Conservation (phyloP, 208 protist species). For the Dictyostelium gargantuum region DNA sequence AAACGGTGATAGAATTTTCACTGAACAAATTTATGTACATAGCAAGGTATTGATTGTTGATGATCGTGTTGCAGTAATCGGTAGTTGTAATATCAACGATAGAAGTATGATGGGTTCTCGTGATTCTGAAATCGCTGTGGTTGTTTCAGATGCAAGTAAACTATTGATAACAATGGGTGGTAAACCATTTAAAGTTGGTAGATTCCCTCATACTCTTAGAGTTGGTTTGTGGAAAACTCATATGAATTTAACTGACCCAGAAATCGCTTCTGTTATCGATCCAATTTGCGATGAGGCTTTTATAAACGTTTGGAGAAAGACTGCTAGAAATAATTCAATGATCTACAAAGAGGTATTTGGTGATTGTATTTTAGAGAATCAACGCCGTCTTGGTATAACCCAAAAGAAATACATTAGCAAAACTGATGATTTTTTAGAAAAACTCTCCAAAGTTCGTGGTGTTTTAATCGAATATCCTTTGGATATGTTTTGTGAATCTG, state of each 20-base stretch:
- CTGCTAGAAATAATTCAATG: neutral
- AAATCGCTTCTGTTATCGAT: neutral
- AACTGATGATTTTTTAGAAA: neutral
- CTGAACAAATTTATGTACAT: slow-evolving; percentile 80
- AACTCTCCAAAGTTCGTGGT: neutral
- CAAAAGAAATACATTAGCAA: neutral
- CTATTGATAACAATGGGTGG: slow-evolving; percentile 64
- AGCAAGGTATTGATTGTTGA: slow-evolving; percentile 76
- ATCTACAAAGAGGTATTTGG: slow-evolving; percentile 63
- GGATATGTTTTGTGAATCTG: slow-evolving; percentile 8
- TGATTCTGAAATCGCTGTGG: slow-evolving; percentile 69
- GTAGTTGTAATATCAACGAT: slow-evolving; percentile 80
- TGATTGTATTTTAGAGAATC: slow-evolving; percentile 21
- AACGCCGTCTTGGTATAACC: neutral
- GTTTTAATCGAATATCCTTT: slow-evolving; percentile 25
- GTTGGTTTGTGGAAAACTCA: slow-evolving; percentile 68
- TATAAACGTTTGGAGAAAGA: neutral
- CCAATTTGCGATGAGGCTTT: neutral
- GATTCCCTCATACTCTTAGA: slow-evolving; percentile 59
- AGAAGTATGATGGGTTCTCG: slow-evolving; percentile 65
- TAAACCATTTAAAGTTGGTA: slow-evolving; percentile 31
- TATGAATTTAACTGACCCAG: slow-evolving; percentile 50
- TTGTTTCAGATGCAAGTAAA: slow-evolving; percentile 59
- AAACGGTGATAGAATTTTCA: slow-evolving; percentile 15
- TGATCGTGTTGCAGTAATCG: slow-evolving; percentile 66